phyloP scores from a whole-genome alignment of 345 rosid species.

The Zanthoxylum bungeanum region DNA sequence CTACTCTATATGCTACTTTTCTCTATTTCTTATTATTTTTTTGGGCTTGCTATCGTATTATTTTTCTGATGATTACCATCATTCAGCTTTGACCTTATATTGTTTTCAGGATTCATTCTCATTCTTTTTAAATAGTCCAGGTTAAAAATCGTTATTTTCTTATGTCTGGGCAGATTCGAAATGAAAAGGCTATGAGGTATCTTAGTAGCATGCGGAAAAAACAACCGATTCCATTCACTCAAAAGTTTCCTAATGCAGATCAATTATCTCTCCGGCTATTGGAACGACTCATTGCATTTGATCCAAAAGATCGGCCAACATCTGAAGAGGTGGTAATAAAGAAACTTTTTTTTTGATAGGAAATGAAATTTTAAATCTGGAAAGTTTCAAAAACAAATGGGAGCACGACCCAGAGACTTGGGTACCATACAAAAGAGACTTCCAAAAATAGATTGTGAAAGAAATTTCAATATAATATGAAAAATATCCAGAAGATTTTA shows the following conservation, averaged over 20 bases:
- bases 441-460: background rate
- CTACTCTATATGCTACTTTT: conserved; percentile 13
- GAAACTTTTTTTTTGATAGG: background rate
- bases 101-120: background rate
- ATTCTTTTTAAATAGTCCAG: background rate
- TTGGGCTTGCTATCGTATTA: background rate
- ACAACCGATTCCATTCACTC: conserved; percentile 70
- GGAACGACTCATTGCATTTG: conserved; percentile 85
- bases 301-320: conserved; percentile 94
- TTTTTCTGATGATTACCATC: background rate
- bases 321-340: conserved; percentile 68
- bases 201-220: conserved; percentile 91
- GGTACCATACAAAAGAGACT: background rate
- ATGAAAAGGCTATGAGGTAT: conserved; percentile 97
- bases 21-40: background rate
- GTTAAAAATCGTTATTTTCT: conserved; percentile 8
- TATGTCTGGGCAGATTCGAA: conserved; percentile 64
- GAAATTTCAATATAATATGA: background rate
- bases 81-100: conserved; percentile 3
- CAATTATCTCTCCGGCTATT: conserved; percentile 76
- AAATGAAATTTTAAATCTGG: background rate
- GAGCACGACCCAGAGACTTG: background rate
- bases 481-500: background rate
- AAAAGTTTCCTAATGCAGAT: conserved; percentile 81
- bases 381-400: background rate